Base-by-base conservation (phyloP, 2,329 filamentous ascomycete species). In the Cercospora berteroae region DNA sequence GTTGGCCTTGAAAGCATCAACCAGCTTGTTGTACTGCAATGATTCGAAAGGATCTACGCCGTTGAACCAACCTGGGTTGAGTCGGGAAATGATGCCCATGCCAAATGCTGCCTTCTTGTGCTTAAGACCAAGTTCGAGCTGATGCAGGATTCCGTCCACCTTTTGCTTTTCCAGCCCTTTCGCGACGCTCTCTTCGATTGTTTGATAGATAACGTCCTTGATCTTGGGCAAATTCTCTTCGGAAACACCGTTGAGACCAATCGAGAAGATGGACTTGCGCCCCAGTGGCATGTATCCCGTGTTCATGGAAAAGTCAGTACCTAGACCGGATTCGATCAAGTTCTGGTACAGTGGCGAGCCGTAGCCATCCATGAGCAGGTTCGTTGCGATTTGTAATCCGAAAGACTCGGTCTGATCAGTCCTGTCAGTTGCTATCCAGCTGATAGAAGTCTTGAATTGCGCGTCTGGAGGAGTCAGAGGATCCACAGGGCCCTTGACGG, bases 71-170 rank as follows among this genome's bases (percentile, higher is more conserved):
- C 91, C 90, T 1, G 93, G 90, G 77, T 96, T 92, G 7, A 97
- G 85, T 50, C 94, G 88, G 73, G 97, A 92, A 79, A 99, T 88
- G 63, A 98, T 87, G 18, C 90, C 89, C 85, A 97, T 92, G 13
- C 95, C 95, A 76, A 99, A 99, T 75, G 91, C 93, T 64, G 95
- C 92, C 0, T 93, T 97, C 83, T 98, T 98, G 82, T 99, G 93
- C 81, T 97, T 97, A 59, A 98, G 82, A 0, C 89, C 86, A n/a
- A 99, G 85, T 77, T 99, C 95, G 4, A 98, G 82, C 79, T 98
- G 94, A 78, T 99, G 95, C 63, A 99, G 85, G 70, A 96, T 91
- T 2, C 95, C 95, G 70, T 97, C 92, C 67, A 99, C 92, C 80
- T 99, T 99, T 73, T 89, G 88, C 74, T 89, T 85, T 67, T 95